Evolutionary conservation across 2,329 filamentous ascomycete genomes (phyloP), one percentile per base, ranked within the genome.

Genomic region (Aspergillus felis): DNA sequence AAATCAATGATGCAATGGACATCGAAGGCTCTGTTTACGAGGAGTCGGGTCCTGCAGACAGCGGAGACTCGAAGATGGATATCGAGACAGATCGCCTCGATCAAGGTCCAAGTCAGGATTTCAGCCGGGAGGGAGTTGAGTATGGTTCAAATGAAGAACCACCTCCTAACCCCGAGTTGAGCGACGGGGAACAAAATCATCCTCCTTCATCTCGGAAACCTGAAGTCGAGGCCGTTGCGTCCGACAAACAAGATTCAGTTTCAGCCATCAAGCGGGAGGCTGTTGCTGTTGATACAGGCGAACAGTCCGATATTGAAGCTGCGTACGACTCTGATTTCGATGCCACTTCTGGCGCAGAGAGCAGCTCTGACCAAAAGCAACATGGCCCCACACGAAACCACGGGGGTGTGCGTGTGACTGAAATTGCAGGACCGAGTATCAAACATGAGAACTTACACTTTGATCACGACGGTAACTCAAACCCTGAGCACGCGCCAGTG

Each of bases 1-100:
- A 25, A 5, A 20, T 2, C 5, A 49, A 32, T 22, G 55, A 59
- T 50, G 12, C 24, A 22, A 55, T 53, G 53, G 54, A 57, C 14
- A 38, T 52, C 10, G 56, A 44, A 4, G 50, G 50, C 35, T 49
- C 52, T 3, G 20, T 50, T 24, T 20, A 28, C 10, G n/a, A 10
- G 25, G 51, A 29, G 8, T 4, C 35, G 28, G 14, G 3, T 14
- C 25, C 14, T n/a, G 46, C 25, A 22, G 22, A 7, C 17, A 29
- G 38, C 8, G 3, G 14, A 50, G 44, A 32, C 8, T 14, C 20
- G 17, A 54, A 27, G 29, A 24, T 25, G 44, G 14, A 24, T 4
- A 22, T 28, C 4, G 44, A 27, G 24, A 27, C 12, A 25, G 10
- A 14, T 27, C 10, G 9, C 6, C 10, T 27, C 12, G 12, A 47